Base-by-base conservation (phyloP, 2,329 filamentous ascomycete genomes). In the Fusarium scirpi region DNA sequence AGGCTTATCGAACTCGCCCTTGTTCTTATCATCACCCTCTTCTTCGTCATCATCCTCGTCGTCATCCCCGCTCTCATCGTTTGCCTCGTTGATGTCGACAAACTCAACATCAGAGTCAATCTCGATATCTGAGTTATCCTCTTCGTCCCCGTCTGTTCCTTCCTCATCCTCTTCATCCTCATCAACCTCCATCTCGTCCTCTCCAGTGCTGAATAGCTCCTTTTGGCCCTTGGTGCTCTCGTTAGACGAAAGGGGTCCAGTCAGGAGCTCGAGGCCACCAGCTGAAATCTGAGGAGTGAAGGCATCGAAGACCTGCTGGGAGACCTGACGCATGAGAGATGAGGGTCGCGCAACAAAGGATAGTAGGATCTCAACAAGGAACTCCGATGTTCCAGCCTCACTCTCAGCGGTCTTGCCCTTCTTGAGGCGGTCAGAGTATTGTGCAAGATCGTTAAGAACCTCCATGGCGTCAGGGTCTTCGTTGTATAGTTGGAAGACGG, bases 311-410 rank as follows among this genome's bases (percentile, higher is more conserved):
- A 97, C 94, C 75, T 96, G 92, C 77, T 95, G 91, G 8, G 94
- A 93, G 56, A 97, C 91, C 74, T 94, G 93, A 30, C 94, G 89
- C 83, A 97, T 92, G 54, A 98, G 84, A 12, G 91, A 89, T 3
- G 94, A 97, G 6, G 91, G 92, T 67, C 94, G 93, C 0, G 94
- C 93, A 4, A 97, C 88, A 82, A 98, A 94, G 55, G 93, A 93
- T n/a, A 98, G 84, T 10, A 99, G 81, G 54, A 98, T 92, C 76
- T 98, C 96, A 4, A 98, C 90, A 11, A 98, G 81, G 27, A 93
- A 86, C 75, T 93, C 90, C 1, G 93, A 92, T 13, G 85, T 84
- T 9, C 86, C 87, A 2, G 83, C 80, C 73, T 88, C 84, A 41
- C 87, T 81, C 68, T 88, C 85, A 0, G 81, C 80, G 6, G 71